phyloP scores from a whole-genome alignment of 73 alveolate genomes.

The Blepharisma japonicum region DNA sequence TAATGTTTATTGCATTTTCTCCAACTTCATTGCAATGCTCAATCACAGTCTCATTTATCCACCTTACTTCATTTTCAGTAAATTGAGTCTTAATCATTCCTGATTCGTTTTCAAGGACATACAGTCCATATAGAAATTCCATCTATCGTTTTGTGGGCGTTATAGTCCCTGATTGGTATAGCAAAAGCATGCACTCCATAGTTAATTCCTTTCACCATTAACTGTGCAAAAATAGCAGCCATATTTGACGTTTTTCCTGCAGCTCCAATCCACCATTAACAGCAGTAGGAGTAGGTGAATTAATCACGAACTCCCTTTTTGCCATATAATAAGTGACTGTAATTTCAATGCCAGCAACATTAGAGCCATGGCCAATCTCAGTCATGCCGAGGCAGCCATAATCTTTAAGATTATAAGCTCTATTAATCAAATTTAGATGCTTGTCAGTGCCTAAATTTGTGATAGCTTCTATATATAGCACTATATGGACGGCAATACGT shows the following conservation, averaged over 20 bases:
- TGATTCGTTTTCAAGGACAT: not conserved
- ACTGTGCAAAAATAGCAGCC: slow-evolving; percentile 70
- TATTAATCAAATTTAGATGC: slow-evolving; percentile 50
- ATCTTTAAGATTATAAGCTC: slow-evolving; percentile 51
- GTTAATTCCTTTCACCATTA: slow-evolving; percentile 62
- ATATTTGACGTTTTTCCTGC: slow-evolving; percentile 62
- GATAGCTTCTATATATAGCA: slow-evolving; percentile 58
- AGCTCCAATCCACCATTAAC: slow-evolving; percentile 86
- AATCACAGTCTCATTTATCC: not conserved
- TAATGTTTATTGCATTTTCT: slow-evolving; percentile 40
- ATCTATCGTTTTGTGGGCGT: slow-evolving; percentile 68
- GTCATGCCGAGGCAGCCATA: slow-evolving; percentile 73
- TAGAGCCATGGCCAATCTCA: slow-evolving; percentile 83
- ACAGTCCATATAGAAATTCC: slow-evolving; percentile 38
- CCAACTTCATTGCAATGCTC: slow-evolving; percentile 27
- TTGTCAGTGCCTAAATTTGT: slow-evolving; percentile 79
- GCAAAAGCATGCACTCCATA: slow-evolving; percentile 72
- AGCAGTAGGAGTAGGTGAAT: slow-evolving; percentile 62
- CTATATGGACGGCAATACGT: slow-evolving; percentile 64
- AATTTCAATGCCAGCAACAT: slow-evolving; percentile 63
- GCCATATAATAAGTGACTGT: slow-evolving; percentile 61
- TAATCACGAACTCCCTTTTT: slow-evolving; percentile 63
- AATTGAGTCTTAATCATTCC: not conserved
- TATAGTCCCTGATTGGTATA: slow-evolving; percentile 61
- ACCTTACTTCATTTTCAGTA: not conserved